Conservation (phyloP, 345 rosid genomes). For the Dipteronia sinensis region DNA sequence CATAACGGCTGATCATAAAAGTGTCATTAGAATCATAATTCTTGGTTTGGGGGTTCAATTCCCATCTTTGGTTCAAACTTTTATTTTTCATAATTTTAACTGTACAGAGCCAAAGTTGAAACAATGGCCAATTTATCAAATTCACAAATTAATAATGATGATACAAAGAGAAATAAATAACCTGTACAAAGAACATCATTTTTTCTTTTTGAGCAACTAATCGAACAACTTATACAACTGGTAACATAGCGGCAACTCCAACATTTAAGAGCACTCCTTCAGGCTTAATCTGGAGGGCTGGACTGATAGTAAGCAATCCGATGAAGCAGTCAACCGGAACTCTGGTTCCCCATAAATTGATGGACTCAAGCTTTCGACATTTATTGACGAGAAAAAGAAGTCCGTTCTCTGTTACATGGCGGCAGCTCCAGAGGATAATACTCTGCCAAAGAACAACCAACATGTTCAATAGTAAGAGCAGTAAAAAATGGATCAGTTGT, state of each 20-base stretch:
- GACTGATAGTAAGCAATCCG: conserved; percentile 59
- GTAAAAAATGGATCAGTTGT: background rate
- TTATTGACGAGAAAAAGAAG: conserved; percentile 61
- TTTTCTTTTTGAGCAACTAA: background rate
- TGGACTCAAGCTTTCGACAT: conserved; percentile 70
- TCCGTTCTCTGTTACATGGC: conserved; percentile 80
- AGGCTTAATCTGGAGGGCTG: conserved; percentile 74
- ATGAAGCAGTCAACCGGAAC: conserved; percentile 68
- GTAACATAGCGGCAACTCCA: conserved; percentile 41
- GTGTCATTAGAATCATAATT: background rate
- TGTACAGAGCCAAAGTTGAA: background rate
- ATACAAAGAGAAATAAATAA: background rate
- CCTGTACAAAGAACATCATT: background rate
- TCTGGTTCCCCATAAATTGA: conserved; percentile 90
- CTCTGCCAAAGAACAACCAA: conserved; percentile 40
- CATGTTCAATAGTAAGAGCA: background rate
- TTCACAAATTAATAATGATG: background rate
- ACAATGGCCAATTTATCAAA: background rate
- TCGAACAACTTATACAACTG: conserved; percentile 38
- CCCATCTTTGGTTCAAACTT: background rate
- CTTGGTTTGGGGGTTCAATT: too few species aligned
- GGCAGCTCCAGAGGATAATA: conserved; percentile 85
- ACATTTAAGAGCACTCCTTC: conserved; percentile 36
- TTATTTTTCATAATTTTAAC: background rate
- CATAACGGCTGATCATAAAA: background rate